phyloP scores from a whole-genome alignment of 2,329 filamentous ascomycete species.

The Zasmidium cellare region DNA sequence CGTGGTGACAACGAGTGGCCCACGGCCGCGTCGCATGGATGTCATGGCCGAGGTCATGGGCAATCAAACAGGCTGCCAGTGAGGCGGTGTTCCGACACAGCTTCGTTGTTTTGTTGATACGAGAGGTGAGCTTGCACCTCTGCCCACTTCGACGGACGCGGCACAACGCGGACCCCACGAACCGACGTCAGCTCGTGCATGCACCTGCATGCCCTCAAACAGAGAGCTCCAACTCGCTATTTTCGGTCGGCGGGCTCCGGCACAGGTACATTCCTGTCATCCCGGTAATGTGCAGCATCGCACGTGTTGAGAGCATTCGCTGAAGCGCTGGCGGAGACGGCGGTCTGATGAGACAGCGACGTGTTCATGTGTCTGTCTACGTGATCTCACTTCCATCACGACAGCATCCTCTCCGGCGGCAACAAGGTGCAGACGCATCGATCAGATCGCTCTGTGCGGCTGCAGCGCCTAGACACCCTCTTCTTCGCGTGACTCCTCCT shows the following conservation, averaged over 20 bases:
- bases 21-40: not conserved
- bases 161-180: not conserved
- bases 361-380: not conserved
- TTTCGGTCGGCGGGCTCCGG: not conserved
- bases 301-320: not conserved
- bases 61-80: not conserved
- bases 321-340: not conserved
- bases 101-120: not conserved
- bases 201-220: too few relatives aligned
- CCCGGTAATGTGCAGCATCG: not conserved
- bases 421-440: not conserved
- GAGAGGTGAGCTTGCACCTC: not conserved
- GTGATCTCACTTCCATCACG: not conserved
- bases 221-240: not conserved
- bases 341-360: not conserved
- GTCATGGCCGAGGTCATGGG: not conserved
- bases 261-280: not conserved
- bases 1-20: not conserved
- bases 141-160: not conserved
- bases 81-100: not conserved
- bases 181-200: not conserved
- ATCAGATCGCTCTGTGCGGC: conserved; percentile 1
- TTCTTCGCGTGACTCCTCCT: conserved; percentile 22
- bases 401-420: not conserved
- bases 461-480: conserved; percentile 4